Percentiles rank a stretch among this genome's conserved stretches.
Evolutionary conservation across 805 yeast genomes (phyloP).

Genomic region (Clavispora carvajalis): DNA sequence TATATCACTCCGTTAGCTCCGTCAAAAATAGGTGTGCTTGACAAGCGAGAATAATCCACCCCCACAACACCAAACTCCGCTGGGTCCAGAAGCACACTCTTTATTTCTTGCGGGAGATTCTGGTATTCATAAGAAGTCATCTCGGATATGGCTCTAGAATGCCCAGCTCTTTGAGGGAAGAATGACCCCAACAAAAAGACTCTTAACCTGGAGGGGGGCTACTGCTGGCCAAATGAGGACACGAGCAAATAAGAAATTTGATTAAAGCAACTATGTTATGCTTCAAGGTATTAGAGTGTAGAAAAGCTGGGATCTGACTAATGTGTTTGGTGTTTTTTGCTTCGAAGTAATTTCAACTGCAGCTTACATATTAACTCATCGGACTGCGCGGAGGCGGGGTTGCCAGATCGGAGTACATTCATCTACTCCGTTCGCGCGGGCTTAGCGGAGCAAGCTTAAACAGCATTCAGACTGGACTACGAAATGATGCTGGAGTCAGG

Average conservation of each 20-base stretch:
- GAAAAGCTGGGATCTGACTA: too few relatives aligned
- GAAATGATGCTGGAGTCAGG: too few relatives aligned
- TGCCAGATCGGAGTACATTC: not conserved
- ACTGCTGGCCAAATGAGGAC: too few relatives aligned
- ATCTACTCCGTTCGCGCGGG: not conserved
- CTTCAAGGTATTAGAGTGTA: too few relatives aligned
- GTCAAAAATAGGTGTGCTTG: slow-evolving; percentile 32
- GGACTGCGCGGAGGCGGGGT: not conserved
- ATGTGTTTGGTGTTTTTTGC: too few relatives aligned
- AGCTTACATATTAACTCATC: not conserved
- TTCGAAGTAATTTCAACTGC: not conserved
- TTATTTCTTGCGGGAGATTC: not conserved
- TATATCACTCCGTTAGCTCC: slow-evolving; percentile 38
- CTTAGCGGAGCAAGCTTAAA: too few relatives aligned
- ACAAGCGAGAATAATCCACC: slow-evolving; percentile 19
- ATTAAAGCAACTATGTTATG: too few relatives aligned
- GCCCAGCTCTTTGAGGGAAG: not conserved
- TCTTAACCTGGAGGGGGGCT: too few relatives aligned
- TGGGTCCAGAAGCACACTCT: not conserved
- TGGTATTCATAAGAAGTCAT: not conserved
- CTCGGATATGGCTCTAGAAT: not conserved
- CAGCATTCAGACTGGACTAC: too few relatives aligned
- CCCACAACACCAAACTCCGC: slow-evolving; percentile 12
- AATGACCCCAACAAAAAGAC: not conserved
- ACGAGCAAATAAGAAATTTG: too few relatives aligned